phyloP scores from a whole-genome alignment of 805 yeast species.

The Ogataea salicorniae region DNA sequence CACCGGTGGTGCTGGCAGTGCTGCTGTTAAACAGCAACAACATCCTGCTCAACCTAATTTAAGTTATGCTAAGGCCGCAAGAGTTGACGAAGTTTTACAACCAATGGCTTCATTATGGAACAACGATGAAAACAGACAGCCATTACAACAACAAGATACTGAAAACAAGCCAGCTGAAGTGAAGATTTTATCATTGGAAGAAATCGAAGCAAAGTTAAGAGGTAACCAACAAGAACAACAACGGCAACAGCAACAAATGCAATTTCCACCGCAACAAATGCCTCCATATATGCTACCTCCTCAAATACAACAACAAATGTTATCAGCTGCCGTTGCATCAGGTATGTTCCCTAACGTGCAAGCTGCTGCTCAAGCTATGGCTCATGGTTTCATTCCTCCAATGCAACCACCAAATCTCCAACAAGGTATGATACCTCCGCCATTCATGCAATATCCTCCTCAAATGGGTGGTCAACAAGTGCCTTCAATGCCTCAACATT shows the following conservation, averaged over 20 bases:
- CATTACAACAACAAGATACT: conserved; percentile 9
- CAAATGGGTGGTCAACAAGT: conserved; percentile 10
- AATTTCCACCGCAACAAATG: conserved; percentile 14
- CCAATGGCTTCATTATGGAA: conserved; percentile 76
- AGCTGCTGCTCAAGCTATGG: conserved; percentile 29
- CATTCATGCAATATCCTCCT: conserved; percentile 18
- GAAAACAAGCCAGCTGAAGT: conserved; percentile 23
- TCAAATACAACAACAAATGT: conserved; percentile 28
- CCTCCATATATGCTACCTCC: conserved; percentile 27
- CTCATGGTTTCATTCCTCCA: conserved; percentile 25
- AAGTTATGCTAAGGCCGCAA: conserved; percentile 41
- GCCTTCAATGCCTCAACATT: conserved; percentile 14
- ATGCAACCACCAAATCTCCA: conserved; percentile 18
- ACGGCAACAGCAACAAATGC: conserved; percentile 17
- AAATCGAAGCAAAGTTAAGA: conserved; percentile 74
- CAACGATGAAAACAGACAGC: conserved; percentile 22
- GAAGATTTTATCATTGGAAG: conserved; percentile 68
- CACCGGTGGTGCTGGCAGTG: conserved; percentile 34
- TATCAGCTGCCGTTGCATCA: conserved; percentile 28
- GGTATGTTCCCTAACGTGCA: conserved; percentile 30
- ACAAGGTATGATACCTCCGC: conserved; percentile 21
- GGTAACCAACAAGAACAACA: conserved; percentile 29
- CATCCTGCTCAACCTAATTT: conserved; percentile 25
- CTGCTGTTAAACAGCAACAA: conserved; percentile 9
- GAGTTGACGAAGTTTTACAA: conserved; percentile 41